phyloP scores from a whole-genome alignment of 108 stramenopile species.

The Pseudonitzschia pungens region DNA sequence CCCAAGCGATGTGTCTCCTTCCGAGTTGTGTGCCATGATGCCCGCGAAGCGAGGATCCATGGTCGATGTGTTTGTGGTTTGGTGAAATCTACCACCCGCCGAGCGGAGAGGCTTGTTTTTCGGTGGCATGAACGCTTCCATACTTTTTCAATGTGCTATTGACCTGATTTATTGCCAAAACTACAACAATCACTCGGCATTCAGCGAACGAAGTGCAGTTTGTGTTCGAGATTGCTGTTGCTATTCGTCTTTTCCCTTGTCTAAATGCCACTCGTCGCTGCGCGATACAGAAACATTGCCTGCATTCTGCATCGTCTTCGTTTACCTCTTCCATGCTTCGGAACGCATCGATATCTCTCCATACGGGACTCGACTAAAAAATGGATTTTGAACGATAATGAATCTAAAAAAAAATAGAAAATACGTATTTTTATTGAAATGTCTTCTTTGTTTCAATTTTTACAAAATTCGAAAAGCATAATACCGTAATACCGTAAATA shows the following conservation, averaged over 20 bases:
- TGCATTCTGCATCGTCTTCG: neutral
- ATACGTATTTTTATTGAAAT: no score
- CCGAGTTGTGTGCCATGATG: slow-evolving; percentile 21
- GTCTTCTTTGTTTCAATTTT: no score
- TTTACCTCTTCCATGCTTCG: slow-evolving; percentile 1
- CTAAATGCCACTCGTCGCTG: neutral
- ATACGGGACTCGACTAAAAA: slow-evolving; percentile 6
- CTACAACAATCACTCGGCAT: no score
- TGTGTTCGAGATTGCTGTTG: no score
- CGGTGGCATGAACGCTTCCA: slow-evolving; percentile 18
- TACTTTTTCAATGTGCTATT: neutral
- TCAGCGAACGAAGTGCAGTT: no score
- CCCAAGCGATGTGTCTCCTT: slow-evolving; percentile 29
- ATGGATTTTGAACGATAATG: no score
- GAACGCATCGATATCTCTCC: slow-evolving; percentile 10
- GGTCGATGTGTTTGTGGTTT: neutral
- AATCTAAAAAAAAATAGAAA: no score
- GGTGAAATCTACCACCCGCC: slow-evolving; percentile 9
- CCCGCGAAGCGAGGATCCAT: slow-evolving; percentile 16
- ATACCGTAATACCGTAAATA: no score
- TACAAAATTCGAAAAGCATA: no score
- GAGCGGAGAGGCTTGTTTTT: slow-evolving; percentile 33
- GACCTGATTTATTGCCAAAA: neutral
- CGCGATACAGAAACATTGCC: neutral
- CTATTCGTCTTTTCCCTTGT: no score